Conservation (phyloP, 768 basidiomycete species). For the Suillus sp. region DNA sequence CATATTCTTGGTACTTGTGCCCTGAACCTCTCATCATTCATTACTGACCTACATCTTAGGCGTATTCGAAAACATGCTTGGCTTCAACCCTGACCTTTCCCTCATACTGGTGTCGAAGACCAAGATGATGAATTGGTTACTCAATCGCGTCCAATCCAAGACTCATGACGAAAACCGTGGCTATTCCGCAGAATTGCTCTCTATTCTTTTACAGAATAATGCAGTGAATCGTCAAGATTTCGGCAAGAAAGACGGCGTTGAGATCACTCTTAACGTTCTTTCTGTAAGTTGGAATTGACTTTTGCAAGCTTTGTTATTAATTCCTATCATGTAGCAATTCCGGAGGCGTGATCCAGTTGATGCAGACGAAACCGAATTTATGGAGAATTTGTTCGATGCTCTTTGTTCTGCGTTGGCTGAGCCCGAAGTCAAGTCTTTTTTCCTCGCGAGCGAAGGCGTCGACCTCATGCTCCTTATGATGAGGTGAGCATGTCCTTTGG, state of each 20-base stretch:
- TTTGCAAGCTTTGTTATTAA: conserved; percentile 11
- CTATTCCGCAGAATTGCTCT: conserved; percentile 92
- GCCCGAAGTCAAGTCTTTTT: conserved; percentile 73
- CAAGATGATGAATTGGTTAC: conserved; percentile 73
- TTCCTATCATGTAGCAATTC: conserved; percentile 64
- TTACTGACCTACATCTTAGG: conserved; percentile 43
- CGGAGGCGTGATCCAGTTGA: conserved; percentile 82
- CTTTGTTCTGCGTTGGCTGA: conserved; percentile 87
- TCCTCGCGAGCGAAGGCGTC: conserved; percentile 89
- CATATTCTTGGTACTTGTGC: conserved; percentile 73
- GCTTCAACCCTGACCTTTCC: conserved; percentile 79
- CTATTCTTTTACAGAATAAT: conserved; percentile 83
- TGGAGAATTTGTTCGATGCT: conserved; percentile 95
- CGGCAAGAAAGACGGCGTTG: conserved; percentile 77
- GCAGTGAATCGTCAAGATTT: conserved; percentile 67
- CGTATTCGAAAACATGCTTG: conserved; percentile 90
- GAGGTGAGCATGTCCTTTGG: conserved; percentile 60
- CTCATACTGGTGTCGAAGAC: conserved; percentile 73
- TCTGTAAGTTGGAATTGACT: conserved; percentile 59
- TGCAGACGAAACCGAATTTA: conserved; percentile 92
- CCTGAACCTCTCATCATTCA: background rate
- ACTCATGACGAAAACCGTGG: conserved; percentile 87
- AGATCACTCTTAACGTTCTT: conserved; percentile 70
- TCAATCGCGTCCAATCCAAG: conserved; percentile 72
- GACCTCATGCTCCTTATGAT: conserved; percentile 99